phyloP scores from a whole-genome alignment of 2,329 filamentous ascomycete species.

The Phialocephala sp. region DNA sequence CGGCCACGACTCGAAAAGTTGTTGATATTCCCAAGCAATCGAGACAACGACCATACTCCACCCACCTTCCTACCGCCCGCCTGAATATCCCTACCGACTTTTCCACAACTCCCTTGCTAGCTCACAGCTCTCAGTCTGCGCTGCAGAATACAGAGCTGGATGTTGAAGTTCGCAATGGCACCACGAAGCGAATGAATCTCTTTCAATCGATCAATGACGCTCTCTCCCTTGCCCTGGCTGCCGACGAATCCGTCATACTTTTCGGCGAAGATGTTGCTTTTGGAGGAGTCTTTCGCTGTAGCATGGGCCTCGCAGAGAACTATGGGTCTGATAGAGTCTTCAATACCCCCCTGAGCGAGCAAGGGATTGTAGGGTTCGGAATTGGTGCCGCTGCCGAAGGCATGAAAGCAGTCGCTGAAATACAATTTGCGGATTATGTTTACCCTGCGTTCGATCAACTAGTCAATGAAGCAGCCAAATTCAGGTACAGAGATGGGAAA shows the following conservation, averaged over 20 bases:
- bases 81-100: slow-evolving; percentile 92
- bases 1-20: slow-evolving; percentile 18
- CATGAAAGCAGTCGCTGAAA: slow-evolving; percentile 90
- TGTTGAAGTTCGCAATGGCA: slow-evolving; percentile 64
- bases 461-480: slow-evolving; percentile 78
- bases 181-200: slow-evolving; percentile 87
- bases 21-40: slow-evolving; percentile 11
- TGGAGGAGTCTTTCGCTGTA: slow-evolving; percentile 94
- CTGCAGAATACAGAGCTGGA: slow-evolving; percentile 76
- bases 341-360: slow-evolving; percentile 93
- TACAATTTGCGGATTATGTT: slow-evolving; percentile 81
- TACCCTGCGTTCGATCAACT: slow-evolving; percentile 80
- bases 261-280: slow-evolving; percentile 98
- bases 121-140: slow-evolving; percentile 77
- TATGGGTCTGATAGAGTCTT: slow-evolving; percentile 91
- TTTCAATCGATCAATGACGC: slow-evolving; percentile 95
- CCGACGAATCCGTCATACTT: slow-evolving; percentile 84
- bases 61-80: slow-evolving; percentile 59
- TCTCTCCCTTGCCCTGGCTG: slow-evolving; percentile 78
- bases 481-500: slow-evolving; percentile 67
- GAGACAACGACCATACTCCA: slow-evolving; percentile 38
- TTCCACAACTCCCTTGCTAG: slow-evolving; percentile 77
- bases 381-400: slow-evolving; percentile 90
- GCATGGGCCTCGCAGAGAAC: slow-evolving; percentile 85
- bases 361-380: slow-evolving; percentile 92